Evolutionary conservation across 2,329 filamentous ascomycete species (phyloP), one percentile per base, ranked within the genome.

Genomic region (Aspergillus carbonarius): DNA sequence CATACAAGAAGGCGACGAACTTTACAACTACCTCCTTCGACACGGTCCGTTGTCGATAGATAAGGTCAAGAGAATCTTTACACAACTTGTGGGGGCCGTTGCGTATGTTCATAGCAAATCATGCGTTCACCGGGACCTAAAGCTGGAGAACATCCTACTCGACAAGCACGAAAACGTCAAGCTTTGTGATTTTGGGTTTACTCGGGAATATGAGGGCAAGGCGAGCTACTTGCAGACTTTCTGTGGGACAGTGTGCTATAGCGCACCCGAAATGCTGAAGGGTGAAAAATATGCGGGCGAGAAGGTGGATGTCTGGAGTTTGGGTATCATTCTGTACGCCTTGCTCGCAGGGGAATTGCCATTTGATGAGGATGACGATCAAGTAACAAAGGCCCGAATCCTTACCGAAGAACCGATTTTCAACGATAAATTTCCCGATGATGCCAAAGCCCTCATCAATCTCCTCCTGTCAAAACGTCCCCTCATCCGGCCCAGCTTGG

Each of bases 111-210:
- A 99, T 77, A 89, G 88, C 73, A 93, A 96, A 69, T 93, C 90
- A 5, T 99, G 95, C 72, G 95, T 99, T 34, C 95, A 99, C 75
- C 91, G 95, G 67, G 95, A 99, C 74, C 81, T 99, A 55, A 99
- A 99, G 77, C 83, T 99, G 69, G 95, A 99, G 74, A 96, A 96
- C 71, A 97, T 99, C 59, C 81, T 99, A 47, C 84, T 99, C 66
- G 95, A 99, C 79, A 98, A 96, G 75, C 84, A 97, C 72, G 93
- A 96, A 72, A 96, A 98, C 70, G 95, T 99, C 66, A 99, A 99
- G 78, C 80, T 99, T 60, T 93, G 96, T 66, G 95, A 99, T 74
- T 99, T 99, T 79, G 95, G 95, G 17, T 99, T 99, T 72, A 99
- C 95, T 10, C 85, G 95, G 65, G 95, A 99, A 77, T 99, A 99